Conservation (phyloP, 495 filamentous ascomycete genomes). For the Achaetomiella virescens region DNA sequence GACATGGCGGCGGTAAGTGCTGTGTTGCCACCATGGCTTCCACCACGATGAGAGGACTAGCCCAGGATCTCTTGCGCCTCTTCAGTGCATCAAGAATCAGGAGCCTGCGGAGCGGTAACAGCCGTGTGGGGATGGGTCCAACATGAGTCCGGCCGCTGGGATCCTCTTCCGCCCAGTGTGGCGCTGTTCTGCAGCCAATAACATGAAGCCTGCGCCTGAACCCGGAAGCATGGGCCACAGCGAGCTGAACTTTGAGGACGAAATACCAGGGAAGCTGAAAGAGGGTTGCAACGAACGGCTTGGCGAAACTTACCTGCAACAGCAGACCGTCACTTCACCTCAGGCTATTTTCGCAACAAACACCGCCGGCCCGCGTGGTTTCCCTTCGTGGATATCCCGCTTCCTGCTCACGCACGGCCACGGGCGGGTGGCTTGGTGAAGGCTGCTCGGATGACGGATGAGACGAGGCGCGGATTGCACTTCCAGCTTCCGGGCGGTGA, state of each 20-base stretch:
- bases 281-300: not conserved
- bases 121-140: not conserved
- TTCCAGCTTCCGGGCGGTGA: no score
- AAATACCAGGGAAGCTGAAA: conserved; percentile 8
- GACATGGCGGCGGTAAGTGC: conserved; percentile 14
- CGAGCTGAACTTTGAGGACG: not conserved
- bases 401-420: no score
- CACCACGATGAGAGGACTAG: not conserved
- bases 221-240: not conserved
- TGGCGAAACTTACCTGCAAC: conserved; percentile 3
- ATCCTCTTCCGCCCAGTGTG: not conserved
- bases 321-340: no score
- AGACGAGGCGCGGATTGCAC: no score
- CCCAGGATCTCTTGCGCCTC: not conserved
- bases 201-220: not conserved
- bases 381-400: no score
- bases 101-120: not conserved
- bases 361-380: no score
- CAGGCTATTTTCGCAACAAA: no score
- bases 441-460: no score
- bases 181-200: not conserved
- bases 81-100: no score
- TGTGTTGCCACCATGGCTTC: not conserved
- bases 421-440: no score
- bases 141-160: not conserved